Evolutionary conservation across 495 filamentous ascomycete species (phyloP).

Genomic region (Hypoxylon intermedium): DNA sequence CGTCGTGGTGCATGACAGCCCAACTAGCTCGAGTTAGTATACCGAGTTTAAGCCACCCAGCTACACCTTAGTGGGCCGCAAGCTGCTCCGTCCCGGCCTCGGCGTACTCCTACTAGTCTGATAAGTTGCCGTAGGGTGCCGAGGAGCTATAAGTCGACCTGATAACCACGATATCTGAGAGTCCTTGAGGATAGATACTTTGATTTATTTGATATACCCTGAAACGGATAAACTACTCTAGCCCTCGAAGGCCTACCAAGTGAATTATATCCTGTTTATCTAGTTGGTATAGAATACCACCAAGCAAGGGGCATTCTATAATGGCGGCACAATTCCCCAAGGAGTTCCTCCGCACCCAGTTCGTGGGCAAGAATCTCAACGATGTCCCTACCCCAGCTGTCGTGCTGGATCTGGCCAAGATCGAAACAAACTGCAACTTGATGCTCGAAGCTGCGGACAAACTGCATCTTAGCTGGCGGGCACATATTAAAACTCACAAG

Average conservation of each 20-base stretch:
- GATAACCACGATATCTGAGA: too few relatives aligned
- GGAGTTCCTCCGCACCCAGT: slow-evolving; percentile 54
- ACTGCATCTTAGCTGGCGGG: slow-evolving; percentile 72
- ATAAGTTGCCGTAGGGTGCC: too few relatives aligned
- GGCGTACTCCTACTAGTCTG: slow-evolving; percentile 9
- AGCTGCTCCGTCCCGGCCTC: slow-evolving; percentile 18
- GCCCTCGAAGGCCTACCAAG: too few relatives aligned
- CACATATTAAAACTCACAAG: slow-evolving; percentile 90
- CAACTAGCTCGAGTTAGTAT: slow-evolving; percentile 31
- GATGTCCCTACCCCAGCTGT: slow-evolving; percentile 71
- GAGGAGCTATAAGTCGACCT: too few relatives aligned
- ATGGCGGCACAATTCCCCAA: slow-evolving; percentile 44
- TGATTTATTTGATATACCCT: too few relatives aligned
- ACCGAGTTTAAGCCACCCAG: slow-evolving; percentile 21
- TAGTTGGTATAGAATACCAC: not conserved
- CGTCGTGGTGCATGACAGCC: slow-evolving; percentile 21
- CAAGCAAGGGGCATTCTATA: slow-evolving; percentile 4
- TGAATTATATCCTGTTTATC: too few relatives aligned
- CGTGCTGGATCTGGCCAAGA: slow-evolving; percentile 72
- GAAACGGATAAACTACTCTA: too few relatives aligned
- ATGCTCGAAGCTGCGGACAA: slow-evolving; percentile 71
- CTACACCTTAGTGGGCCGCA: slow-evolving; percentile 32
- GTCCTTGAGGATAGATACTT: too few relatives aligned
- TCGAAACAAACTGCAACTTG: slow-evolving; percentile 71
- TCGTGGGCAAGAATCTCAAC: slow-evolving; percentile 67